These are phyloP conservation scores for Angomonas desouzai DNA, from an alignment of 208 protist genomes.

Conservation along the genomic window DNA sequence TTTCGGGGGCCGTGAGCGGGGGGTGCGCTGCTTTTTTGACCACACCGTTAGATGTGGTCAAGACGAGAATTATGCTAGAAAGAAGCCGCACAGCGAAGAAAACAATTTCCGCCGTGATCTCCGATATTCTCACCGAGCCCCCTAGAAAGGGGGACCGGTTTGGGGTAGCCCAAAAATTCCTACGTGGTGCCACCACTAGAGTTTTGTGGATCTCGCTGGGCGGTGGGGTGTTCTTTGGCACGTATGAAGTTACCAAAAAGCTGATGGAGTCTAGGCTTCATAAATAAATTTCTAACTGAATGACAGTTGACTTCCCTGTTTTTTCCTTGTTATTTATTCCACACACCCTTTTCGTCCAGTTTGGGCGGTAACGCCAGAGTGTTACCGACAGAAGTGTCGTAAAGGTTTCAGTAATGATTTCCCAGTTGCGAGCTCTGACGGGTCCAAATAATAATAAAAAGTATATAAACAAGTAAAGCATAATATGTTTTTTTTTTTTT, in stretches of 20 bases:
- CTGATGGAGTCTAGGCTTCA: not conserved
- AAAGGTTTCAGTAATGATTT: no score
- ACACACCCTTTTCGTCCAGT: no score
- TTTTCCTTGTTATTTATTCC: not conserved
- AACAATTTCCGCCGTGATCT: conserved; percentile 32
- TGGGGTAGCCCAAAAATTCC: conserved; percentile 73
- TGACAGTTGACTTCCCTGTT: not conserved
- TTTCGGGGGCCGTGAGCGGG: conserved; percentile 83
- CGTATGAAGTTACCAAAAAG: conserved; percentile 75
- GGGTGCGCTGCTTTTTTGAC: conserved; percentile 83
- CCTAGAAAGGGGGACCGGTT: conserved; percentile 56
- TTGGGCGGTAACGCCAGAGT: no score
- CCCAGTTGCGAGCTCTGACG: no score
- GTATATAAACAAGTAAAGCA: no score
- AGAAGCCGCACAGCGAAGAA: conserved; percentile 12
- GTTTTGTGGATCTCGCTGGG: conserved; percentile 90
- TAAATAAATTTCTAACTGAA: not conserved
- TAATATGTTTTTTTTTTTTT: no score
- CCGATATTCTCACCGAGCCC: conserved; percentile 48
- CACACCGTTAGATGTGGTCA: conserved; percentile 90
- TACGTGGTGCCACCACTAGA: conserved; percentile 77
- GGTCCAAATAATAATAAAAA: no score
- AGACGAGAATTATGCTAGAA: conserved; percentile 92
- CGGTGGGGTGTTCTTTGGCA: conserved; percentile 89
- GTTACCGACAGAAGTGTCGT: no score